phyloP scores from a whole-genome alignment of 148 eudicot species.

The Diospyros kaki region DNA sequence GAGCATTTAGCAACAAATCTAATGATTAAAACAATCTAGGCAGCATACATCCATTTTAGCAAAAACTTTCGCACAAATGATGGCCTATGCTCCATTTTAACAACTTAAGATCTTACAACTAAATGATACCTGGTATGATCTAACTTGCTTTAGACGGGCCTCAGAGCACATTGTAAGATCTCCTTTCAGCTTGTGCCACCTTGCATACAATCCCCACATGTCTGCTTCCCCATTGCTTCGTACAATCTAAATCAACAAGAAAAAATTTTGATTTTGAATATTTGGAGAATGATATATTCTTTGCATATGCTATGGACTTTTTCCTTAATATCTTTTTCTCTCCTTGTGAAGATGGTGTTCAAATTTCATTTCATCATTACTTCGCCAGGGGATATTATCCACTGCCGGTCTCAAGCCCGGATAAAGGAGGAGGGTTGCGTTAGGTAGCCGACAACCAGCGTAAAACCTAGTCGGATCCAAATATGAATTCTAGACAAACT shows the following conservation, averaged over 20 bases:
- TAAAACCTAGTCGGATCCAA: too few species aligned
- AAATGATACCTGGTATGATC: conserved; percentile 69
- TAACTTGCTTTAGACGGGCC: conserved; percentile 83
- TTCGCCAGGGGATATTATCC: too few species aligned
- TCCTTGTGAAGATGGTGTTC: too few species aligned
- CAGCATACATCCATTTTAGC: neutral
- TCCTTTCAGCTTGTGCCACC: conserved; percentile 88
- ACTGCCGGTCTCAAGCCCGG: too few species aligned
- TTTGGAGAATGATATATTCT: neutral
- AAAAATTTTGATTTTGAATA: neutral
- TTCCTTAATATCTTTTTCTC: neutral
- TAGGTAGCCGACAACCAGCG: too few species aligned
- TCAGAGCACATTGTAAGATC: conserved; percentile 87
- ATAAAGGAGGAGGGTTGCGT: too few species aligned
- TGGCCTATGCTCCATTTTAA: neutral
- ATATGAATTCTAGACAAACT: too few species aligned
- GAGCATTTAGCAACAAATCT: neutral
- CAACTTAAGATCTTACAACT: too few species aligned
- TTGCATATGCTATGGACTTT: neutral
- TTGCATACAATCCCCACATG: conserved; percentile 84
- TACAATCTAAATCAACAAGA: conserved; percentile 44
- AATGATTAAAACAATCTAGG: neutral
- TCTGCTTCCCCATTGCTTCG: conserved; percentile 60
- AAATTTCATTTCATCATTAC: too few species aligned
- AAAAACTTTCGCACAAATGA: neutral